Percentiles rank a stretch among this genome's conserved stretches.
Evolutionary conservation across 805 yeast genomes (phyloP).

Genomic region (Saccharomycopsis olivae): DNA sequence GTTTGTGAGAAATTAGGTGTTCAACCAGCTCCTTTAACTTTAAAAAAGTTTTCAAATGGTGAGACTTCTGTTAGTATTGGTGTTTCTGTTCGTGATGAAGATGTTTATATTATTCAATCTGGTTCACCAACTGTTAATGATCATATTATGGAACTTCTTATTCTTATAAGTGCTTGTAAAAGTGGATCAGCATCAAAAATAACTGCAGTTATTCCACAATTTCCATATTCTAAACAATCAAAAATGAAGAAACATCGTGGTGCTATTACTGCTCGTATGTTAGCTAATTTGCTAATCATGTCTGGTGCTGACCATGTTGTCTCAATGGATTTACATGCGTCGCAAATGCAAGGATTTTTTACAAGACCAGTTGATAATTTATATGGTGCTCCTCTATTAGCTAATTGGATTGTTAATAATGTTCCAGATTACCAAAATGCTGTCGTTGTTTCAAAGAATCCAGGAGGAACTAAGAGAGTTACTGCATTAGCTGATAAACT

Average conservation of each 20-base stretch:
- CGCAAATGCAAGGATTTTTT: slow-evolving; percentile 99
- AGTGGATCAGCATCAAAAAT: slow-evolving; percentile 98
- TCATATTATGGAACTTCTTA: slow-evolving; percentile 91
- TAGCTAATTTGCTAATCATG: slow-evolving; percentile 89
- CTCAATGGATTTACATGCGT: slow-evolving; percentile 91
- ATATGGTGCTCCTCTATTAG: slow-evolving; percentile 93
- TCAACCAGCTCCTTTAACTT: slow-evolving; percentile 84
- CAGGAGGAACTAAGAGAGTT: slow-evolving; percentile 97
- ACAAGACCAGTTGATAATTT: slow-evolving; percentile 94
- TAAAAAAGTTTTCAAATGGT: slow-evolving; percentile 91
- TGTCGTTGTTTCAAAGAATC: slow-evolving; percentile 96
- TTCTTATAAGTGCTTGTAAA: slow-evolving; percentile 88
- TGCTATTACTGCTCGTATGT: slow-evolving; percentile 96
- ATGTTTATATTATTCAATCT: slow-evolving; percentile 85
- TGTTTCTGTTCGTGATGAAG: slow-evolving; percentile 92
- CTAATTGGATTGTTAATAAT: slow-evolving; percentile 90
- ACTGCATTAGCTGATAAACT: slow-evolving; percentile 96
- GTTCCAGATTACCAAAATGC: slow-evolving; percentile 78
- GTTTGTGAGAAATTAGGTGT: slow-evolving; percentile 89
- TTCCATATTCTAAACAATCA: slow-evolving; percentile 93
- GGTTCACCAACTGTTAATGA: slow-evolving; percentile 85
- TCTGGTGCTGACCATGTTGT: slow-evolving; percentile 99
- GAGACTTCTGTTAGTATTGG: slow-evolving; percentile 96
- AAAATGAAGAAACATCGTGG: slow-evolving; percentile 99
- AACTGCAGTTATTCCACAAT: slow-evolving; percentile 93